Evolutionary conservation across 2,329 filamentous ascomycete species (phyloP).

Genomic region (Ascochyta lentis): DNA sequence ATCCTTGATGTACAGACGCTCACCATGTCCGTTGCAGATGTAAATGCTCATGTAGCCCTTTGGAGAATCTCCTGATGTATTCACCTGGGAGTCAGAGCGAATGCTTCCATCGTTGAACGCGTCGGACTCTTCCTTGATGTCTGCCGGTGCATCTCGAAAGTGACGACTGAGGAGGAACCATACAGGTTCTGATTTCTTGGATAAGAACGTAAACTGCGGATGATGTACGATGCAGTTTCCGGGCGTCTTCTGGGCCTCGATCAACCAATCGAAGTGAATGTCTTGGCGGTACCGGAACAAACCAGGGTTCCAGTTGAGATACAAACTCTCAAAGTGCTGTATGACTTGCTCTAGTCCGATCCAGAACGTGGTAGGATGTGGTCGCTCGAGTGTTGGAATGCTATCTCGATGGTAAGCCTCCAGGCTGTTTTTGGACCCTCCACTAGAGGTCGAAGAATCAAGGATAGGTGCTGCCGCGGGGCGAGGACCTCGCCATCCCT

Average conservation of each 20-base stretch:
- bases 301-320: slow-evolving; percentile 94
- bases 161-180: slow-evolving; percentile 91
- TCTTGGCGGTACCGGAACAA: slow-evolving; percentile 85
- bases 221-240: slow-evolving; percentile 75
- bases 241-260: slow-evolving; percentile 60
- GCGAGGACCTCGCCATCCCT: slow-evolving; percentile 69
- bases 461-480: slow-evolving; percentile 27
- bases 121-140: slow-evolving; percentile 43
- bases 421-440: slow-evolving; percentile 22
- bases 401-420: slow-evolving; percentile 38
- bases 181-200: slow-evolving; percentile 65
- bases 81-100: slow-evolving; percentile 27
- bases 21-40: slow-evolving; percentile 74
- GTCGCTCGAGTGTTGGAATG: slow-evolving; percentile 39
- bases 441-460: slow-evolving; percentile 27
- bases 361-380: slow-evolving; percentile 83
- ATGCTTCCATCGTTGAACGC: slow-evolving; percentile 41
- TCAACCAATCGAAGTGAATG: slow-evolving; percentile 85
- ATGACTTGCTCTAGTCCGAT: slow-evolving; percentile 86
- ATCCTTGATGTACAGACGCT: slow-evolving; percentile 76
- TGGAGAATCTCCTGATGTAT: slow-evolving; percentile 47
- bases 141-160: slow-evolving; percentile 66
- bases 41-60: slow-evolving; percentile 86
- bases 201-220: slow-evolving; percentile 64
- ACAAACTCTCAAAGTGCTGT: slow-evolving; percentile 94